Evolutionary conservation across 1,284 basidiomycete genomes (phyloP).

Genomic region (Ceratobasidium sp.): DNA sequence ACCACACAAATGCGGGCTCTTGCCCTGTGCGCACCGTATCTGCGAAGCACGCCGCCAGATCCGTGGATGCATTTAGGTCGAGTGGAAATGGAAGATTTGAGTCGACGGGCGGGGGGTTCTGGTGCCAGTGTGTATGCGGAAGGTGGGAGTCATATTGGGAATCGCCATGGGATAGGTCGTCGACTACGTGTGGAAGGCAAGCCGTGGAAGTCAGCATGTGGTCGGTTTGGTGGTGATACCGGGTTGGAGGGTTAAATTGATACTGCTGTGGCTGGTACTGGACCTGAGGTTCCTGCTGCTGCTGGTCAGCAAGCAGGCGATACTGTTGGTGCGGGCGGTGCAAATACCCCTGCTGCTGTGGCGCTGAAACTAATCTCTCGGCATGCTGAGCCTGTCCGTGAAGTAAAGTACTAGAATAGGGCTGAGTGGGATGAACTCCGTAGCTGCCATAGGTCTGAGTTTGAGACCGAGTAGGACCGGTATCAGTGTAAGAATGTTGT

Average conservation of each 20-base stretch:
- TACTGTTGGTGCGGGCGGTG: too few relatives aligned
- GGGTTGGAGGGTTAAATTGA: not conserved
- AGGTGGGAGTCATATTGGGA: constrained; percentile 32
- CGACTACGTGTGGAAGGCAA: constrained; percentile 32
- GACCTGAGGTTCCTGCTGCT: not conserved
- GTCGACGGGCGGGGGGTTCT: constrained; percentile 17
- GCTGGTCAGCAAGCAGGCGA: not conserved
- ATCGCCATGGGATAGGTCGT: constrained; percentile 17
- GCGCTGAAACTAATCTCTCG: not conserved
- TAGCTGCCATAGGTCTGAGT: not conserved
- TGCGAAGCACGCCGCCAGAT: constrained; percentile 34
- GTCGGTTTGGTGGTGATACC: not conserved
- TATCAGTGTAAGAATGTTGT: not conserved
- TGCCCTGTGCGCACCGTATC: constrained; percentile 23
- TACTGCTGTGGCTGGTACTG: not conserved
- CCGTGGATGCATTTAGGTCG: constrained; percentile 28
- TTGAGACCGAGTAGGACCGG: not conserved
- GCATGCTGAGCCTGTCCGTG: too few relatives aligned
- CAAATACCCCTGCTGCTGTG: not conserved
- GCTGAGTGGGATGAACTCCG: too few relatives aligned
- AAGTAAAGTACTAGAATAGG: too few relatives aligned
- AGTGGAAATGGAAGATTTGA: constrained; percentile 35
- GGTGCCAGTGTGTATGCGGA: constrained; percentile 31
- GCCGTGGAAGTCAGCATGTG: not conserved
- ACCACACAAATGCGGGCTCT: constrained; percentile 26